These are phyloP conservation scores for Cercophora newfieldiana DNA, from an alignment of 495 filamentous ascomycete genomes.

Conservation along the genomic window DNA sequence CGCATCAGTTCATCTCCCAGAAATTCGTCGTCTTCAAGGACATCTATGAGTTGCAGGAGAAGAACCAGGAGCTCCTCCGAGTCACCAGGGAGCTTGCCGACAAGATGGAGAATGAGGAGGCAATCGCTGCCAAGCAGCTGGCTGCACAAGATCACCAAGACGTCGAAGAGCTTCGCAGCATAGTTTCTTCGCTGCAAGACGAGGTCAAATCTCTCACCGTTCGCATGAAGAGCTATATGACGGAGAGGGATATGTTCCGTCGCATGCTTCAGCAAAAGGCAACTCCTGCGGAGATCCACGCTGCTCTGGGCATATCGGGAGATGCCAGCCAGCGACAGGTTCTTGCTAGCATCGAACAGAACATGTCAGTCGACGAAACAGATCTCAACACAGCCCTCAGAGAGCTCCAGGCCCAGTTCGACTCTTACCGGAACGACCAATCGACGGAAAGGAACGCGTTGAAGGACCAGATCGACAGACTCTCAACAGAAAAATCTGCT, in stretches of 20 bases:
- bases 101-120: slow-evolving; percentile 89
- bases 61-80: slow-evolving; percentile 80
- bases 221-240: slow-evolving; percentile 86
- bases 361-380: slow-evolving; percentile 40
- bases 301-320: slow-evolving; percentile 65
- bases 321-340: slow-evolving; percentile 47
- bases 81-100: slow-evolving; percentile 81
- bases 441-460: slow-evolving; percentile 73
- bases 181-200: slow-evolving; percentile 59
- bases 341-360: slow-evolving; percentile 53
- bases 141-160: slow-evolving; percentile 72
- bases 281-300: slow-evolving; percentile 58
- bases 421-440: slow-evolving; percentile 84
- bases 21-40: slow-evolving; percentile 80
- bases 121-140: slow-evolving; percentile 64
- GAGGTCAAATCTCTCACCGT: slow-evolving; percentile 77
- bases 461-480: slow-evolving; percentile 80
- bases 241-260: slow-evolving; percentile 95
- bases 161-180: slow-evolving; percentile 64
- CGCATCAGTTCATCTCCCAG: slow-evolving; percentile 82
- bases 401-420: slow-evolving; percentile 86
- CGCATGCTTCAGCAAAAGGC: slow-evolving; percentile 80
- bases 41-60: slow-evolving; percentile 79
- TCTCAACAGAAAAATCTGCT: slow-evolving; percentile 76
- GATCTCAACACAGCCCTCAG: slow-evolving; percentile 57